Conservation (phyloP, 106 monocot species). For the Allium fistulosum region DNA sequence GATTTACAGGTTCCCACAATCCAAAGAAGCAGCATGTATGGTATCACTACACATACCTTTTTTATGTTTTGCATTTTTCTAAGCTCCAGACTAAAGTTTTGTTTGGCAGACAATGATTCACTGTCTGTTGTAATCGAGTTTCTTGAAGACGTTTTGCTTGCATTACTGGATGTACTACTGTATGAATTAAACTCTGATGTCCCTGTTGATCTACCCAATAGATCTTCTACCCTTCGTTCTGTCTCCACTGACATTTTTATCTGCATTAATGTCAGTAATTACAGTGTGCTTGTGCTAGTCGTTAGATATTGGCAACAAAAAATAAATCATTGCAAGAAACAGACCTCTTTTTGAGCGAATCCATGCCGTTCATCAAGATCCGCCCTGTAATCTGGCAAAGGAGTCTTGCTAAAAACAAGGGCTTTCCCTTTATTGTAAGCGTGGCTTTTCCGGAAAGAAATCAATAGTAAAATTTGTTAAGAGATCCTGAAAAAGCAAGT, state of each 20-base stretch:
- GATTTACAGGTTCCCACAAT: background rate
- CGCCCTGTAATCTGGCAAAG: constrained; percentile 91
- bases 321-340: background rate
- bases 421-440: constrained; percentile 91
- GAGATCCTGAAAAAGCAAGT: constrained; percentile 27
- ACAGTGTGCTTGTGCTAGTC: no score
- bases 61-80: constrained; percentile 66
- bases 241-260: constrained; percentile 91
- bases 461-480: no score
- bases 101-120: constrained; percentile 20
- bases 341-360: constrained; percentile 92
- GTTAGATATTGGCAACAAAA: no score
- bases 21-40: background rate
- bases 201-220: constrained; percentile 55
- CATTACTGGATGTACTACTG: constrained; percentile 31
- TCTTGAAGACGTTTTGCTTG: constrained; percentile 12
- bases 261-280: constrained; percentile 22
- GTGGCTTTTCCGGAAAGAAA: constrained; percentile 45
- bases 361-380: constrained; percentile 99
- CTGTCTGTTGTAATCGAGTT: constrained; percentile 9
- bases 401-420: constrained; percentile 90
- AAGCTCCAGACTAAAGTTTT: constrained; percentile 60
- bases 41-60: constrained; percentile 41
- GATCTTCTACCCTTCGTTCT: constrained; percentile 72
- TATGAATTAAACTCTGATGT: constrained; percentile 13